phyloP scores from a whole-genome alignment of 148 eudicot genomes.

The Rhododendron mucronatum region DNA sequence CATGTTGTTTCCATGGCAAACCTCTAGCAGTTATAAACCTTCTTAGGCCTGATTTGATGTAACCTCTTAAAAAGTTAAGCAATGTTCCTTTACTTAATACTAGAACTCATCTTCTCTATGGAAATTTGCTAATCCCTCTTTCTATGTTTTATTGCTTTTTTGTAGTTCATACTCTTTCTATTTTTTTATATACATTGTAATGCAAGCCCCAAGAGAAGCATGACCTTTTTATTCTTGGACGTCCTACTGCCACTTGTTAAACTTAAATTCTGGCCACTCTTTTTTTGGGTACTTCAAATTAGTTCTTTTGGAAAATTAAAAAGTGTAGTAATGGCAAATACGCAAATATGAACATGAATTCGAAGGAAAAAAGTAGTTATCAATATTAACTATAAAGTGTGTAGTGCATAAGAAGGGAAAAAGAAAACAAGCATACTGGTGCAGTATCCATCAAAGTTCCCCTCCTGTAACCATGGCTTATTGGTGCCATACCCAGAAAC shows the following conservation, averaged over 20 bases:
- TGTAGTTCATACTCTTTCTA: background rate
- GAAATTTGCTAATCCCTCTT: background rate
- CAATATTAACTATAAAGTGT: too few relatives aligned
- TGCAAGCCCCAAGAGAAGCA: background rate
- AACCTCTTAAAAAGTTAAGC: background rate
- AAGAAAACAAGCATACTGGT: background rate
- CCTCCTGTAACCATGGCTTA: background rate
- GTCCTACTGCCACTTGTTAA: background rate
- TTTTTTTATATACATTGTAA: background rate
- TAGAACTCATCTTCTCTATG: background rate
- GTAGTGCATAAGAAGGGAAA: too few relatives aligned
- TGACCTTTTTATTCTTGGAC: background rate
- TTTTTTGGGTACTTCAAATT: background rate
- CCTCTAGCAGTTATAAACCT: background rate
- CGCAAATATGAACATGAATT: background rate
- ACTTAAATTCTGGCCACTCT: background rate
- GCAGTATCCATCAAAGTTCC: background rate
- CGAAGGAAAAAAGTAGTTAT: background rate
- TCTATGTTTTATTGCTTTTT: background rate
- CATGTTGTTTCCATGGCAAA: background rate
- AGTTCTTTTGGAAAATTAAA: background rate
- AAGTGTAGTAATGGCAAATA: background rate
- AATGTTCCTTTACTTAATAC: background rate
- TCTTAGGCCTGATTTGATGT: background rate
- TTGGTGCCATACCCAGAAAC: too few relatives aligned